A percentile compares a stretch with the other conserved stretches of the same genome.
phyloP scores from a whole-genome alignment of 805 yeast genomes.

The Metschnikowia aberdeeniae region DNA sequence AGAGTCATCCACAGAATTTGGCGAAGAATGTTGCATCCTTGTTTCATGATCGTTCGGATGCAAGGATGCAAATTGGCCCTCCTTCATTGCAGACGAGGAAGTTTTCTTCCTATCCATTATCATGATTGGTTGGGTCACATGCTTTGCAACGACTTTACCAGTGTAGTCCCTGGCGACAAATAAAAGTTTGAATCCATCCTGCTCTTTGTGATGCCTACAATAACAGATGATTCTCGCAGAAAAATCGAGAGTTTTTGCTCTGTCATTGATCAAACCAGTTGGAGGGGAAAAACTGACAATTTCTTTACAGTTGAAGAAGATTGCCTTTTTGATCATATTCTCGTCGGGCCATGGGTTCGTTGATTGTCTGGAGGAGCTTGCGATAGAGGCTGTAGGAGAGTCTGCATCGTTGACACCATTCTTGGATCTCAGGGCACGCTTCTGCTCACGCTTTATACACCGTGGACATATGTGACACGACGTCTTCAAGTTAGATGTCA shows the following conservation, averaged over 20 bases:
- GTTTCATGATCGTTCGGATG: conserved; percentile 32
- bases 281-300: conserved; percentile 70
- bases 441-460: conserved; percentile 89
- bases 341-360: conserved; percentile 77
- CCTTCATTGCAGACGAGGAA: conserved; percentile 21
- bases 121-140: conserved; percentile 70
- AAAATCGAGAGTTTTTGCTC: conserved; percentile 42
- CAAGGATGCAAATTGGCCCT: conserved; percentile 9
- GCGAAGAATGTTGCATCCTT: conserved; percentile 30
- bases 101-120: conserved; percentile 92
- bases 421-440: conserved; percentile 90
- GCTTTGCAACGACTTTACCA: conserved; percentile 67
- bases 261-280: conserved; percentile 32
- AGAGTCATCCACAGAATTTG: conserved; percentile 59
- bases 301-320: conserved; percentile 89
- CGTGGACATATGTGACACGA: conserved; percentile 78
- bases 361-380: conserved; percentile 38
- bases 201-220: conserved; percentile 90
- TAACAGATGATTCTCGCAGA: conserved; percentile 86
- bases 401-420: conserved; percentile 39
- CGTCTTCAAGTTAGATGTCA: conserved; percentile 47
- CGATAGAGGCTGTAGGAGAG: conserved; percentile 12
- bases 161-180: conserved; percentile 60
- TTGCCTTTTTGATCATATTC: conserved; percentile 69
- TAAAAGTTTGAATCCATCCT: conserved; percentile 75